These are phyloP conservation scores for Leishmania aethiopica DNA, from an alignment of 208 protist species.

Conservation along the genomic window DNA sequence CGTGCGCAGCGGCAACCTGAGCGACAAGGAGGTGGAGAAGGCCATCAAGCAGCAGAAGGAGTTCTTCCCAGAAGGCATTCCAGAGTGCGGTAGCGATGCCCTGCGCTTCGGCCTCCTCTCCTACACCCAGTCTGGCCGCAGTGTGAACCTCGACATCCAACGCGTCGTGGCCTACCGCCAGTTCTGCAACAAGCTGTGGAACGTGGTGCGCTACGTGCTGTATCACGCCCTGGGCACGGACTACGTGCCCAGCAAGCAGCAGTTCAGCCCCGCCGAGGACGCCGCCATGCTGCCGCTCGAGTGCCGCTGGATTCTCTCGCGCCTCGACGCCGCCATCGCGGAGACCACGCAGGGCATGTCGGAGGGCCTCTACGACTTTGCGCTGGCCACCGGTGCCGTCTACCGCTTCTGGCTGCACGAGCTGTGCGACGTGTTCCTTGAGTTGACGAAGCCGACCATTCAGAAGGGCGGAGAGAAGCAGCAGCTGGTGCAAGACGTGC, in stretches of 20 bases:
- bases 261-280: slow-evolving; percentile 45
- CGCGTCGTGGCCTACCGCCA: slow-evolving; percentile 97
- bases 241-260: slow-evolving; percentile 64
- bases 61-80: slow-evolving; percentile 96
- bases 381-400: slow-evolving; percentile 84
- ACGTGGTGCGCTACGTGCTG: slow-evolving; percentile 96
- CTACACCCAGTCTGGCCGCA: slow-evolving; percentile 95
- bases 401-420: slow-evolving; percentile 98
- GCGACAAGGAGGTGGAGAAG: slow-evolving; percentile 91
- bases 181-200: slow-evolving; percentile 99
- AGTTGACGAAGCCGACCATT: slow-evolving; percentile 94
- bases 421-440: slow-evolving; percentile 98
- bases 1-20: slow-evolving; percentile 94
- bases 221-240: slow-evolving; percentile 86
- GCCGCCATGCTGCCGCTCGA: slow-evolving; percentile 74
- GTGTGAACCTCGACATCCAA: slow-evolving; percentile 99
- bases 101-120: slow-evolving; percentile 98
- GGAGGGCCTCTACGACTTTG: slow-evolving; percentile 93
- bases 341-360: slow-evolving; percentile 73
- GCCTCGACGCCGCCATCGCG: slow-evolving; percentile 84
- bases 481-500: slow-evolving; percentile 88
- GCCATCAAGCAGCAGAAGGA: slow-evolving; percentile 92
- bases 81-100: slow-evolving; percentile 99
- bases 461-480: slow-evolving; percentile 71
- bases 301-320: slow-evolving; percentile 97